phyloP scores from a whole-genome alignment of 345 rosid species.

The Erucastrum elatum region DNA sequence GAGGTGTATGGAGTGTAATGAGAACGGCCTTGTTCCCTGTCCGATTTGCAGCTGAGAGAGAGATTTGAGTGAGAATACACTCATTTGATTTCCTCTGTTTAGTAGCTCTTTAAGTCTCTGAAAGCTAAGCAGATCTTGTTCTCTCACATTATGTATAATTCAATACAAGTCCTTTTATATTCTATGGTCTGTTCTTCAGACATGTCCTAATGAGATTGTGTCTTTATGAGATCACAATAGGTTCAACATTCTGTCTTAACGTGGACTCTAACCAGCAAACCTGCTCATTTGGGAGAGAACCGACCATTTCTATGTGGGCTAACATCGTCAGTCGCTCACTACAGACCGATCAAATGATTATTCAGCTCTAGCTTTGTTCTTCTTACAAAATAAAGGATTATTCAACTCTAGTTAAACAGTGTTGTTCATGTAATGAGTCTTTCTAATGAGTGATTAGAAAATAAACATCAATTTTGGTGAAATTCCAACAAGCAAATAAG shows the following conservation, averaged over 20 bases:
- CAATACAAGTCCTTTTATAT: constrained; percentile 12
- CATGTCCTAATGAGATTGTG: neutral
- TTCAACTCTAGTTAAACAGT: neutral
- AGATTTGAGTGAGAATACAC: neutral
- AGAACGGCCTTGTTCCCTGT: constrained; percentile 86
- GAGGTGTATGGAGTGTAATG: constrained; percentile 77
- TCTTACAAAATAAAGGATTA: neutral
- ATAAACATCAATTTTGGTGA: neutral
- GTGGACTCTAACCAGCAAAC: neutral
- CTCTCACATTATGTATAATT: constrained; percentile 21
- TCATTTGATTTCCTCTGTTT: constrained; percentile 3
- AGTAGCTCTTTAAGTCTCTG: neutral
- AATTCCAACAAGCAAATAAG: neutral
- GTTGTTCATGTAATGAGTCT: neutral
- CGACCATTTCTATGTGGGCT: neutral
- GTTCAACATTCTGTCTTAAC: neutral
- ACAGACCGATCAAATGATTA: neutral
- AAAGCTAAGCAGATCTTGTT: neutral
- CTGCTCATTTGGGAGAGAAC: neutral
- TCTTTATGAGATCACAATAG: neutral
- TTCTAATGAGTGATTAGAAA: neutral
- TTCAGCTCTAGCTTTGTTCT: neutral
- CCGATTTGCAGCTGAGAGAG: constrained; percentile 63
- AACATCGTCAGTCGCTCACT: neutral
- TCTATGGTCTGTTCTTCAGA: constrained; percentile 9